Evolutionary conservation across 805 yeast genomes (phyloP).

Genomic region (Ogataea pilisensis): DNA sequence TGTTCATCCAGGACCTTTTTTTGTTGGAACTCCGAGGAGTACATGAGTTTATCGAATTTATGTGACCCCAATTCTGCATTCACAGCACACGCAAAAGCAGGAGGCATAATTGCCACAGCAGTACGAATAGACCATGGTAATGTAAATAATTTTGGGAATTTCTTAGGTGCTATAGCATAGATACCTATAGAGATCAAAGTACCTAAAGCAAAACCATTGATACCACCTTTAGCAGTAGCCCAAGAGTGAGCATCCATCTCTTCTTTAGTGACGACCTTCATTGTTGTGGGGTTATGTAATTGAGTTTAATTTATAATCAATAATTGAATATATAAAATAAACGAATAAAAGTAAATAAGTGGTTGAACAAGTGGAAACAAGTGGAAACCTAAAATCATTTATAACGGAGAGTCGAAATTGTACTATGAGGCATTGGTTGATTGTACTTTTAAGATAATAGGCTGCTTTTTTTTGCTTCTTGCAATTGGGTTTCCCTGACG

Average conservation of each 20-base stretch:
- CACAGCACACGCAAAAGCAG: conserved; percentile 56
- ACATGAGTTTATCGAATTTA: conserved; percentile 56
- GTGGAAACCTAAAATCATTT: too few species aligned
- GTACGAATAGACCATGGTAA: conserved; percentile 58
- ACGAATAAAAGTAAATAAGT: not conserved
- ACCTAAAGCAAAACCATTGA: conserved; percentile 56
- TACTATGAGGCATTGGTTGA: too few species aligned
- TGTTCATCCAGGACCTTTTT: conserved; percentile 42
- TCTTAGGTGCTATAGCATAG: conserved; percentile 45
- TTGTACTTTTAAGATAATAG: too few species aligned
- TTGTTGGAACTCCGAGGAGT: conserved; percentile 44
- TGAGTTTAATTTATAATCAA: not conserved
- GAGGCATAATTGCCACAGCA: conserved; percentile 65
- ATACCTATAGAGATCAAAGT: conserved; percentile 50
- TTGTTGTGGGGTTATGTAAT: conserved; percentile 18
- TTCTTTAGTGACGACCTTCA: conserved; percentile 66
- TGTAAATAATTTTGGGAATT: conserved; percentile 39
- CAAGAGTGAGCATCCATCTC: conserved; percentile 63
- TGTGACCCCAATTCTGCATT: conserved; percentile 70
- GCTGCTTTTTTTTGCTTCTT: too few species aligned
- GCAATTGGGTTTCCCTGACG: too few species aligned
- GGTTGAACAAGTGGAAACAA: too few species aligned
- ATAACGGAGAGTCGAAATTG: too few species aligned
- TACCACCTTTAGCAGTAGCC: conserved; percentile 56
- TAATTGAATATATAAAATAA: too few species aligned